Base-by-base conservation (phyloP, 2,329 filamentous ascomycete species). In the Macroventuria anomochaeta region DNA sequence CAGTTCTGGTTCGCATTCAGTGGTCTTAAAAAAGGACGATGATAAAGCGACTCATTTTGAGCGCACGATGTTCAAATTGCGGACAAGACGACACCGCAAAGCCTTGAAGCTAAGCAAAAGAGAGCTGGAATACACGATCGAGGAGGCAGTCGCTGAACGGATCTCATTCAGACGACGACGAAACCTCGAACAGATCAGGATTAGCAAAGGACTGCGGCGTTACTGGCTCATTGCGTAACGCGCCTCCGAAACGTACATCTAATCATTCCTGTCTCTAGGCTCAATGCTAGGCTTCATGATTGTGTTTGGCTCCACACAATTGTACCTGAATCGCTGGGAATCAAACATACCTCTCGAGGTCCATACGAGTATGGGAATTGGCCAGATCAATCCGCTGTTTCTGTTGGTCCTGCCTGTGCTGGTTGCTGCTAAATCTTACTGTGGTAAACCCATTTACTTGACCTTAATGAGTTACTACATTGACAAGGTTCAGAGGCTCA, bases 331-430 rank as follows among this genome's bases (percentile, higher is more conserved):
- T 39, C 42, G 59, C 20, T 57, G 50, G 55, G n/a, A 42, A 28
- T 29, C 36, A 11, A 4, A 11, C 5, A 20, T 36, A 7, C 25
- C 49, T 2, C 31, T 60, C 7, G 48, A 54, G 5, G 32, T 59
- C 10, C 46, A 61, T 12, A 34, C 50, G 4, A 41, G 11, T 5
- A 61, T 63, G 55, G 51, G 55, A 2, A 54, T 64, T 36, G 55
- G 59, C 8, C 58, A 64, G 36, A 61, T 64, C 3, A 59, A 46
- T 7, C 42, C 61, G 5, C 7, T 64, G 7, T 36, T 58, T 12
- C 41, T 58, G 3, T 39, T 61, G n/a, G 31, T 49, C 6, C 42
- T 64, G 8, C 59, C 55, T n/a, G 48, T 55, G 11, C 41, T 56
- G 6, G 57, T 57, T 7, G 61, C 58, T 26, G 46, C 46, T 10